phyloP scores from a whole-genome alignment of 2,329 filamentous ascomycete species.

The Endothia cerciana region DNA sequence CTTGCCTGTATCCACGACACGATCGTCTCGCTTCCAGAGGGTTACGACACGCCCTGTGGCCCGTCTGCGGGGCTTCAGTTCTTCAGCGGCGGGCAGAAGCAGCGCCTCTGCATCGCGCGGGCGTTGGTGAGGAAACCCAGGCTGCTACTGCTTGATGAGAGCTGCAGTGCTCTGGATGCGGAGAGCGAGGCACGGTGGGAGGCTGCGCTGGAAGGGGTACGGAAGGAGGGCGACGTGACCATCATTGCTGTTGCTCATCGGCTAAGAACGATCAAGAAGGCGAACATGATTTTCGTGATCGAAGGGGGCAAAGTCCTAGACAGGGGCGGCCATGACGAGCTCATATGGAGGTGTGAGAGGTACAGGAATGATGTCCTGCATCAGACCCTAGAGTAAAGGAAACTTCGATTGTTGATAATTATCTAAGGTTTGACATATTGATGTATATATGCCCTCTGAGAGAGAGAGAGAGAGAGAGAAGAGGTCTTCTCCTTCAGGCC shows the following conservation, averaged over 20 bases:
- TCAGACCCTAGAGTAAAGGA: slow-evolving; percentile 9
- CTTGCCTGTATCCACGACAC: slow-evolving; percentile 74
- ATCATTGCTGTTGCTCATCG: too few species aligned
- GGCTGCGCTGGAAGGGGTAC: too few species aligned
- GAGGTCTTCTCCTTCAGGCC: background rate
- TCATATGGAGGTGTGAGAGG: slow-evolving; percentile 40
- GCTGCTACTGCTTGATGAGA: too few species aligned
- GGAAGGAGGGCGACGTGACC: too few species aligned
- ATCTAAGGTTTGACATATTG: slow-evolving; percentile 49
- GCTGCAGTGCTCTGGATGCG: too few species aligned
- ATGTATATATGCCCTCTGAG: slow-evolving; percentile 33
- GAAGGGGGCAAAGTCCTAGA: slow-evolving; percentile 45
- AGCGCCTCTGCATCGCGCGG: too few species aligned
- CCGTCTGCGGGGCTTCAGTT: too few species aligned
- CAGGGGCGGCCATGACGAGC: slow-evolving; percentile 47
- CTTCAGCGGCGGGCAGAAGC: too few species aligned
- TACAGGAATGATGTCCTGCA: slow-evolving; percentile 13
- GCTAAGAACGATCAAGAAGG: too few species aligned
- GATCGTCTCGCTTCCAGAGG: slow-evolving; percentile 63
- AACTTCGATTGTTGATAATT: background rate
- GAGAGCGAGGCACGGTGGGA: too few species aligned
- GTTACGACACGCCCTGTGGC: too few species aligned
- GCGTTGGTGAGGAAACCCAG: too few species aligned
- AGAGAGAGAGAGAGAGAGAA: background rate
- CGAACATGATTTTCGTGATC: slow-evolving; percentile 54